Conservation (phyloP, 371 early-diverging fungal genomes). For the Mucor indicus region DNA sequence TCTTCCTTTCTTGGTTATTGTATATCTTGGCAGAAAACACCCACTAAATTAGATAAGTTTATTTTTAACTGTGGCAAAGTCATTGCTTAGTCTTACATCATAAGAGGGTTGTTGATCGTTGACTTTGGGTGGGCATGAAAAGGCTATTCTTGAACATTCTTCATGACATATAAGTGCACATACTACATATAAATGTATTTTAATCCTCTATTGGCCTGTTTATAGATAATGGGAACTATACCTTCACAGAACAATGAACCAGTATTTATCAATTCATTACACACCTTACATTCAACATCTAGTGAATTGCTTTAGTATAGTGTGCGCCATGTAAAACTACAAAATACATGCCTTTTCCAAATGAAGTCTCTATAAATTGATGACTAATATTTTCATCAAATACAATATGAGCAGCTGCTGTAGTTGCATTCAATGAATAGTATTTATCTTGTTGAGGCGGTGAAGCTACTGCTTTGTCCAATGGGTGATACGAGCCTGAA, state of each 20-base stretch:
- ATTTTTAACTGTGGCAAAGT: no score
- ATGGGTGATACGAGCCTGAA: no score
- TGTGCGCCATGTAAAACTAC: no score
- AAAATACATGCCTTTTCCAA: constrained; percentile 45
- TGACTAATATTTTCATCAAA: constrained; percentile 30
- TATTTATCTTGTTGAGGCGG: constrained; percentile 45
- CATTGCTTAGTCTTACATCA: constrained; percentile 41
- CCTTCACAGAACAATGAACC: constrained; percentile 39
- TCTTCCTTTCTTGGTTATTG: no score
- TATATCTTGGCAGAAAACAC: constrained; percentile 24
- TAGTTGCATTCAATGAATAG: no score
- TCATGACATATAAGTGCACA: constrained; percentile 45
- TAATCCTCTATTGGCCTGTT: no score
- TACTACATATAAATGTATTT: no score
- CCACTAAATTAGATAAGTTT: constrained; percentile 5
- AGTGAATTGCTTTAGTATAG: no score
- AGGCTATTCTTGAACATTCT: constrained; percentile 35
- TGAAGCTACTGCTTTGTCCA: constrained; percentile 51
- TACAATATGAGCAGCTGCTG: not conserved
- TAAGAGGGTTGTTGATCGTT: constrained; percentile 48
- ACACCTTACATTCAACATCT: constrained; percentile 45
- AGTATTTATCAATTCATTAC: constrained; percentile 25
- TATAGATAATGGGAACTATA: no score
- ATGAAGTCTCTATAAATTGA: constrained; percentile 38
- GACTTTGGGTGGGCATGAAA: constrained; percentile 46